Conservation (phyloP, 306 rosid species). For the Quercus aquifolioides region DNA sequence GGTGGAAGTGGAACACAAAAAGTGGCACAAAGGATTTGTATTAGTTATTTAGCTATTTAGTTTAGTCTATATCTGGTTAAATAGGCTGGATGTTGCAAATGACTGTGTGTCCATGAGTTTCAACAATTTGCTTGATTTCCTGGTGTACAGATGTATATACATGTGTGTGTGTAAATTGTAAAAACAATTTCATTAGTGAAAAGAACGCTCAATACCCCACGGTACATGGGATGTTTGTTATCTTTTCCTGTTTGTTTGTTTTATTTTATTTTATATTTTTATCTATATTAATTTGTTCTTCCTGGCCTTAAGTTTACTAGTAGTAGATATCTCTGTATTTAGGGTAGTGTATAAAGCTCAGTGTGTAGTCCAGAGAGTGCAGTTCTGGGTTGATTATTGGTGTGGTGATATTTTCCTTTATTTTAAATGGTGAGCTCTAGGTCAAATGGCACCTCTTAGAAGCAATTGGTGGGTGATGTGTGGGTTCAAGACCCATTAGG, state of each 20-base stretch:
- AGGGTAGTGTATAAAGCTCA: background rate
- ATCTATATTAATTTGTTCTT: background rate
- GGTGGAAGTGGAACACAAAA: background rate
- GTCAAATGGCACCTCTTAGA: too few species aligned
- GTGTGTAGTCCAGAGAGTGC: background rate
- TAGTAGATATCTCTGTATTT: too few species aligned
- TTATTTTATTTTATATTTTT: background rate
- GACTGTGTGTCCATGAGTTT: background rate
- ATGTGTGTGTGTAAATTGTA: too few species aligned
- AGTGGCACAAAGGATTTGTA: background rate
- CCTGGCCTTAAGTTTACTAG: background rate
- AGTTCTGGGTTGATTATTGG: background rate
- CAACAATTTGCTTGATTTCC: too few species aligned
- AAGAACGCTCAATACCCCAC: too few species aligned
- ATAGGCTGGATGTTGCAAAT: background rate
- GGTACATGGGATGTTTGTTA: too few species aligned
- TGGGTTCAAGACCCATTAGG: too few species aligned
- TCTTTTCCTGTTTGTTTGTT: background rate
- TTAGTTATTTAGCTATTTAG: background rate
- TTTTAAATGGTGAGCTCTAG: background rate
- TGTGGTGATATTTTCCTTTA: background rate
- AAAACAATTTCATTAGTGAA: too few species aligned
- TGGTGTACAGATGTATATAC: too few species aligned
- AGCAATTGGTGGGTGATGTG: too few species aligned
- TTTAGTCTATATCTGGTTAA: background rate